Conservation (phyloP, 805 yeast genomes). For the Sugiyamaella valdiviana region DNA sequence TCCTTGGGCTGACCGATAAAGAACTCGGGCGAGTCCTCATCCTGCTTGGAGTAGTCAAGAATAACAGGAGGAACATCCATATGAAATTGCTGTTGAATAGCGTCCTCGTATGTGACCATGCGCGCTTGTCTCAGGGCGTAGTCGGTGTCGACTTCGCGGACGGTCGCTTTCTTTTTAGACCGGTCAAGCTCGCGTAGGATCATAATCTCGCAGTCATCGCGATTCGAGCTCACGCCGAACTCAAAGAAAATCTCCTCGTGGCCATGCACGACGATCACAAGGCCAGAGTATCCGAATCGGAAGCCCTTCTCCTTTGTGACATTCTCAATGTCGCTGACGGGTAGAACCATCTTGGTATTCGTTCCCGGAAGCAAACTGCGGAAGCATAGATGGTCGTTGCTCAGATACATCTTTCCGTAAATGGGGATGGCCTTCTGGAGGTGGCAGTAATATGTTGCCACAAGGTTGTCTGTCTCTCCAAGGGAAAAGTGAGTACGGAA, state of each 20-base stretch:
- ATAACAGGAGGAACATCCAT: constrained; percentile 19
- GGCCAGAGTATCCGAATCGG: constrained; percentile 60
- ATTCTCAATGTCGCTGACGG: constrained; percentile 64
- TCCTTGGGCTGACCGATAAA: constrained; percentile 7
- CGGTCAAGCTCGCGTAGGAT: constrained; percentile 46
- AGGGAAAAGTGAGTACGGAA: constrained; percentile 65
- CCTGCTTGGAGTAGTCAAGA: neutral
- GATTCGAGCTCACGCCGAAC: constrained; percentile 36
- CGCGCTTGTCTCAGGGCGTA: constrained; percentile 47
- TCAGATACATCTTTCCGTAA: constrained; percentile 77
- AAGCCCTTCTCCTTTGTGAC: constrained; percentile 63
- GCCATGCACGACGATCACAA: constrained; percentile 63
- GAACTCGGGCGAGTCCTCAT: constrained; percentile 2
- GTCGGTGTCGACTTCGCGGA: constrained; percentile 6
- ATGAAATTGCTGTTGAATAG: constrained; percentile 30
- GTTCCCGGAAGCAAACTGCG: constrained; percentile 74
- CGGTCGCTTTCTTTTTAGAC: constrained; percentile 6
- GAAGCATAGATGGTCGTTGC: constrained; percentile 66
- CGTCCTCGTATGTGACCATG: constrained; percentile 60
- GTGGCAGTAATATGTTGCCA: constrained; percentile 67
- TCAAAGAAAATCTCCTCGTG: constrained; percentile 74
- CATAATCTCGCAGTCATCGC: constrained; percentile 65
- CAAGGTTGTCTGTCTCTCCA: constrained; percentile 42
- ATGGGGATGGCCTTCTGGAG: constrained; percentile 65
- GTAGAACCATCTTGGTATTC: constrained; percentile 74